Evolutionary conservation across 352 stramenopile genomes (phyloP).

Genomic region (Achlya hypogyna): DNA sequence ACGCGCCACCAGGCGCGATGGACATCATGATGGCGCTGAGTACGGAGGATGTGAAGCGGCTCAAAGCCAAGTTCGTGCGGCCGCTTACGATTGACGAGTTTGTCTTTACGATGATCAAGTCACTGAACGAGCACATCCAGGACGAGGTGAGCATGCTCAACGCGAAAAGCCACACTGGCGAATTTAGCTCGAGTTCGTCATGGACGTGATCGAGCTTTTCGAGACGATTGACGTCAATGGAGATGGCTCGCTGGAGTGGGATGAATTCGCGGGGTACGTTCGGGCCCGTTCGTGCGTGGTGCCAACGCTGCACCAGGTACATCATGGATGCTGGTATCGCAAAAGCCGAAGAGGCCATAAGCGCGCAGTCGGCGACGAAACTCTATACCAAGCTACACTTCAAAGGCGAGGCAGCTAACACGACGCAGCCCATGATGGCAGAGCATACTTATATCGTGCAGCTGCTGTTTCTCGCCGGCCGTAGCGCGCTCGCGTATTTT

Average conservation of each 20-base stretch:
- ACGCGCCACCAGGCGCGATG: constrained; percentile 29
- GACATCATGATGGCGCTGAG: constrained; percentile 84
- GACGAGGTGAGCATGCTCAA: constrained; percentile 25
- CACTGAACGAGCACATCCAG: constrained; percentile 53
- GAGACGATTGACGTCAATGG: constrained; percentile 87
- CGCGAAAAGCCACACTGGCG: background rate
- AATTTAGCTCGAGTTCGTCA: constrained; percentile 61
- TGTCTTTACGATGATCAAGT: constrained; percentile 58
- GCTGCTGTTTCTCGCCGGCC: constrained; percentile 35
- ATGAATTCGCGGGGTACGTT: constrained; percentile 84
- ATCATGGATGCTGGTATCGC: constrained; percentile 15
- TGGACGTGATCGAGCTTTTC: constrained; percentile 81
- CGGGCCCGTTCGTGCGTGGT: background rate
- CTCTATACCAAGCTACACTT: constrained; percentile 4
- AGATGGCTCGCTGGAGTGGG: constrained; percentile 78
- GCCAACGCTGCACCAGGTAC: background rate
- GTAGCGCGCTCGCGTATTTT: constrained; percentile 61
- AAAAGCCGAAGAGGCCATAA: constrained; percentile 12
- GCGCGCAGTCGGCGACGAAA: background rate
- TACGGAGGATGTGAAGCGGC: constrained; percentile 54
- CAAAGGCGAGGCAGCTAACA: constrained; percentile 8
- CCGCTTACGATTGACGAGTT: constrained; percentile 55
- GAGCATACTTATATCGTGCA: constrained; percentile 38
- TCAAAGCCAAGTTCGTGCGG: constrained; percentile 43
- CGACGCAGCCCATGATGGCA: constrained; percentile 31